phyloP scores from a whole-genome alignment of 345 rosid genomes.

The Salix udensis region DNA sequence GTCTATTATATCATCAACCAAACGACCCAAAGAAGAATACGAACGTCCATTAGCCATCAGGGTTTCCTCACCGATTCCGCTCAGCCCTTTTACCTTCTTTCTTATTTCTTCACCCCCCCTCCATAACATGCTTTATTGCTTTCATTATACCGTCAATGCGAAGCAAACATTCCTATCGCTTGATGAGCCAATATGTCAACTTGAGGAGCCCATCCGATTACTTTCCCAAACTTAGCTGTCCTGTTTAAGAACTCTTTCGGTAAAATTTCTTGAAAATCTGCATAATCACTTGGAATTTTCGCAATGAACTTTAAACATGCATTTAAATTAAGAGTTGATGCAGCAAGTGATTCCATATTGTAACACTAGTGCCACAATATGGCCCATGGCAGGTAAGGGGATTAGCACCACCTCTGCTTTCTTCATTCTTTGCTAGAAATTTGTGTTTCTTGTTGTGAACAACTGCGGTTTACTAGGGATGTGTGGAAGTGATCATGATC shows the following conservation, averaged over 20 bases:
- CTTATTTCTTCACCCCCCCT: not conserved
- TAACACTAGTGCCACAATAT: not conserved
- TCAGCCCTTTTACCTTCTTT: not conserved
- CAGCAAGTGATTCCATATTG: too few relatives aligned
- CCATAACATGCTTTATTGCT: not conserved
- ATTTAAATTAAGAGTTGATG: too few relatives aligned
- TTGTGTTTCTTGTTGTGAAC: too few relatives aligned
- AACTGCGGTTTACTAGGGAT: too few relatives aligned
- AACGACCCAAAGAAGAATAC: not conserved
- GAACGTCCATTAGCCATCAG: not conserved
- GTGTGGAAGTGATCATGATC: too few relatives aligned
- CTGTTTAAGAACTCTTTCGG: not conserved
- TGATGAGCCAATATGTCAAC: too few relatives aligned
- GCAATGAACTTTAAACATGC: too few relatives aligned
- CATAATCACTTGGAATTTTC: not conserved
- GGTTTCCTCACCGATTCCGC: too few relatives aligned
- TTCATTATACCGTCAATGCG: not conserved
- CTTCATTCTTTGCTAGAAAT: not conserved
- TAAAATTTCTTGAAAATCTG: not conserved
- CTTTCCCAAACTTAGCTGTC: constrained; percentile 3
- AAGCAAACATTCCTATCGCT: not conserved
- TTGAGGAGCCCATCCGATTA: constrained; percentile 13
- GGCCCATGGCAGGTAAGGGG: not conserved
- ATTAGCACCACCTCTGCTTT: not conserved
- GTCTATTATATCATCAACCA: not conserved